These are phyloP conservation scores for Cylindrotheca fusiformis DNA, from an alignment of 108 stramenopile genomes.

Conservation along the genomic window DNA sequence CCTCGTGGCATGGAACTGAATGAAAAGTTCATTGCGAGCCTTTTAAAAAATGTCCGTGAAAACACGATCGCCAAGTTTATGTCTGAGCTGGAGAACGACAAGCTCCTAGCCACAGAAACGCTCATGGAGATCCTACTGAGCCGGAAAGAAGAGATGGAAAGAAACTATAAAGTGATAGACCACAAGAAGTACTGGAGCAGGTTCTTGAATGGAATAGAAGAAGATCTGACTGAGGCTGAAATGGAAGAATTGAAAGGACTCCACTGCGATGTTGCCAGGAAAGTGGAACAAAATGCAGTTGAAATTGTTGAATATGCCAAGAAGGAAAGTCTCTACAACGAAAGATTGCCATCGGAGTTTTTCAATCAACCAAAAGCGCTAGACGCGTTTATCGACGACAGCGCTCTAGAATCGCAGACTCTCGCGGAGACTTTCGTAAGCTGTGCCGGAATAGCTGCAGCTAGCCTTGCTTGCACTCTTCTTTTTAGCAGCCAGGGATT, in stretches of 20 bases:
- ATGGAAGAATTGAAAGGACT: constrained; percentile 5
- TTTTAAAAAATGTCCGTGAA: constrained; percentile 1
- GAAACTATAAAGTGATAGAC: neutral
- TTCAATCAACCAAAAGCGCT: constrained; percentile 42
- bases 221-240: constrained; percentile 1
- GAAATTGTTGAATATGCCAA: constrained; percentile 27
- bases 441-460: constrained; percentile 25
- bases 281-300: constrained; percentile 17
- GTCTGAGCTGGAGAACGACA: constrained; percentile 19
- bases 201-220: constrained; percentile 5
- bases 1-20: constrained; percentile 43
- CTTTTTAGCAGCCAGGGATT: neutral
- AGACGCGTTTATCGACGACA: constrained; percentile 36
- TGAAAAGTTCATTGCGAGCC: constrained; percentile 7
- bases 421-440: constrained; percentile 25
- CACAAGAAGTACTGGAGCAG: constrained; percentile 17
- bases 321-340: constrained; percentile 23
- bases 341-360: constrained; percentile 28
- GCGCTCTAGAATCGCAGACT: constrained; percentile 32
- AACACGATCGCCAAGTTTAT: constrained; percentile 24
- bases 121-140: constrained; percentile 7
- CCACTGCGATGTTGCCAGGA: constrained; percentile 21
- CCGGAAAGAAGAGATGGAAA: constrained; percentile 4
- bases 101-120: neutral
- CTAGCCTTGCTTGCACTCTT: constrained; percentile 14